Percentiles rank a stretch among this genome's conserved stretches.
Conservation (phyloP, 1,139 yeast genomes). For the Pneumocystis murina region DNA sequence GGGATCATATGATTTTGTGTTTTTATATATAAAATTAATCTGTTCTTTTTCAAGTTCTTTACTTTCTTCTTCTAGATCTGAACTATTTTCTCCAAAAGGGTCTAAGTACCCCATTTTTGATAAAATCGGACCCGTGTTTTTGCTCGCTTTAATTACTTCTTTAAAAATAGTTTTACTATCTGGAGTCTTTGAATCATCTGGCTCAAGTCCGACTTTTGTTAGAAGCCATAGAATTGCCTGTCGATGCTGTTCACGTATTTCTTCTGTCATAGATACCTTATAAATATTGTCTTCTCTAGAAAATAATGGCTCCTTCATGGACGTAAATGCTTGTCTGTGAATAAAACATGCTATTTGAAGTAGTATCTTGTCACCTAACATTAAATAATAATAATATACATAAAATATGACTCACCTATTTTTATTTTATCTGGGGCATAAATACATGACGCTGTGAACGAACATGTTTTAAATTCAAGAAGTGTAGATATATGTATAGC, state of each 20-base stretch:
- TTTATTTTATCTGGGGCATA: conserved; percentile 43
- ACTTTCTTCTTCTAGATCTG: conserved; percentile 22
- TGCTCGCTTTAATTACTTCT: conserved; percentile 20
- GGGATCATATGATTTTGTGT: conserved; percentile 35
- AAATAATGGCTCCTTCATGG: background rate
- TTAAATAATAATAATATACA: conserved; percentile 17
- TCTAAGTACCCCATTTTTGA: conserved; percentile 8
- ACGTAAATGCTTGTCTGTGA: conserved; percentile 36
- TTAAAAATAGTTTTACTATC: conserved; percentile 16
- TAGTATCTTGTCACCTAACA: background rate
- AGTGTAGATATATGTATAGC: conserved; percentile 58
- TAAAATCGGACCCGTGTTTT: conserved; percentile 18
- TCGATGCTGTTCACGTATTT: conserved; percentile 39
- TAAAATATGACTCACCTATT: conserved; percentile 56
- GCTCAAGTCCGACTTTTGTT: conserved; percentile 31
- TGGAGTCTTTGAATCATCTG: conserved; percentile 18
- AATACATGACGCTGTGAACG: conserved; percentile 46
- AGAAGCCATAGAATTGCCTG: conserved; percentile 44
- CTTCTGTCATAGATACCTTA: conserved; percentile 28
- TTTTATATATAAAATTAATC: conserved; percentile 55
- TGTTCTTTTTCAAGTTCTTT: conserved; percentile 38
- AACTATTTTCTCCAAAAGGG: conserved; percentile 3
- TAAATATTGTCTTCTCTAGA: conserved; percentile 17
- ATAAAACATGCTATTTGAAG: conserved; percentile 46
- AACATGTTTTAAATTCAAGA: conserved; percentile 40